A percentile compares a stretch with the other conserved stretches of the same genome.
phyloP scores from a whole-genome alignment of 306 rosid genomes.

The Lathyrus oleraceus region DNA sequence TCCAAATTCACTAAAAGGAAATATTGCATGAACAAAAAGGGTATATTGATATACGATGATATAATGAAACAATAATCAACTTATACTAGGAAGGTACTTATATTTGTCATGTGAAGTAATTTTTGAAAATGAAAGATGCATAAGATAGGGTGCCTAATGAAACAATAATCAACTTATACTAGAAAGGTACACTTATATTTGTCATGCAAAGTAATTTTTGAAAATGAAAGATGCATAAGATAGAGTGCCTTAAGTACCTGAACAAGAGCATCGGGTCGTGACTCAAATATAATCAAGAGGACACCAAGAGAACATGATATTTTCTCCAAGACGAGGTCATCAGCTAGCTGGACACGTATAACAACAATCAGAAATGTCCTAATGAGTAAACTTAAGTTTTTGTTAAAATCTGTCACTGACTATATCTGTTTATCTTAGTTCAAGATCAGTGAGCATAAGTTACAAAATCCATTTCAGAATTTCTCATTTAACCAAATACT shows the following conservation, averaged over 20 bases:
- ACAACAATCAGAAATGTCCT: constrained; percentile 33
- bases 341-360: constrained; percentile 65
- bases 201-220: constrained; percentile 21
- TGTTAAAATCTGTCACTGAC: neutral
- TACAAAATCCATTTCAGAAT: constrained; percentile 1
- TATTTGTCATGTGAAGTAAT: constrained; percentile 26
- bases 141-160: neutral
- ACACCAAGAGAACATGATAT: constrained; percentile 81
- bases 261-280: constrained; percentile 97
- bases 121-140: constrained; percentile 16
- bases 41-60: neutral
- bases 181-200: constrained; percentile 14
- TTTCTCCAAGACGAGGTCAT: constrained; percentile 74
- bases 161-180: constrained; percentile 6
- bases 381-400: constrained; percentile 25
- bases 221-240: constrained; percentile 19
- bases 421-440: constrained; percentile 12
- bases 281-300: constrained; percentile 77
- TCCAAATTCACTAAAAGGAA: constrained; percentile 6
- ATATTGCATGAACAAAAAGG: constrained; percentile 9
- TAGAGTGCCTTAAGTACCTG: constrained; percentile 54
- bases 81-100: constrained; percentile 2
- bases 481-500: constrained; percentile 10
- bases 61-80: neutral
- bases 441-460: constrained; percentile 7